Conservation (phyloP, 108 stramenopile species). For the Cylindrotheca closterium region DNA sequence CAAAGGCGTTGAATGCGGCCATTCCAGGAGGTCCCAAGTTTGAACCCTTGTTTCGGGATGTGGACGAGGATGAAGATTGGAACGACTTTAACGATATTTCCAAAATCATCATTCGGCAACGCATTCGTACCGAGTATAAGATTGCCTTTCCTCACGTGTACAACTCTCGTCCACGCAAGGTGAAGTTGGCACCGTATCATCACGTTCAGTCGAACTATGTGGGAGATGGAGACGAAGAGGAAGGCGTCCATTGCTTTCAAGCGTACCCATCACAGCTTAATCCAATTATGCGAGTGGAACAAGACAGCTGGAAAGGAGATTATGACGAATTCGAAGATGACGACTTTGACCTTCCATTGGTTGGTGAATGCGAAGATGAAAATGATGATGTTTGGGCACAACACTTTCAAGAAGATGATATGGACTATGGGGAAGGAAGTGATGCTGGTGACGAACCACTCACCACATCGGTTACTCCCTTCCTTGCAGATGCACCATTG, state of each 20-base stretch:
- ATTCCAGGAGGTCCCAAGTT: constrained; percentile 99
- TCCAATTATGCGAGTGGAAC: constrained; percentile 89
- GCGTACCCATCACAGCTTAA: constrained; percentile 78
- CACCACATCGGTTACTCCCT: constrained; percentile 54
- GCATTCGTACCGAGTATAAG: constrained; percentile 97
- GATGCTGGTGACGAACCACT: constrained; percentile 56
- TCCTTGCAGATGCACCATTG: constrained; percentile 57
- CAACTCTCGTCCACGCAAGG: constrained; percentile 96
- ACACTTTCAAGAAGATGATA: constrained; percentile 45
- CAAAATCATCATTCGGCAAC: constrained; percentile 97
- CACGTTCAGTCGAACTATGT: constrained; percentile 92
- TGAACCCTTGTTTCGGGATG: constrained; percentile 97
- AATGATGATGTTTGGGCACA: constrained; percentile 68
- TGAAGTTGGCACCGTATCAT: constrained; percentile 87
- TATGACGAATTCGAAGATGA: constrained; percentile 83
- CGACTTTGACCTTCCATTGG: constrained; percentile 60
- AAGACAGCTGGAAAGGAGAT: constrained; percentile 44
- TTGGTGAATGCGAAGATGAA: constrained; percentile 80
- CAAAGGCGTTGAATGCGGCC: constrained; percentile 97
- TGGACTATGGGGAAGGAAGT: constrained; percentile 25
- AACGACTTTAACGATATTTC: constrained; percentile 99
- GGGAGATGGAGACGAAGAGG: constrained; percentile 74
- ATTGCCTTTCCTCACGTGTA: constrained; percentile 98
- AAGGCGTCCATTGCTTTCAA: constrained; percentile 65
- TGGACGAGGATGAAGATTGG: constrained; percentile 99